phyloP scores from a whole-genome alignment of 1,284 basidiomycete species.

The Cryptococcus jaspeensis region DNA sequence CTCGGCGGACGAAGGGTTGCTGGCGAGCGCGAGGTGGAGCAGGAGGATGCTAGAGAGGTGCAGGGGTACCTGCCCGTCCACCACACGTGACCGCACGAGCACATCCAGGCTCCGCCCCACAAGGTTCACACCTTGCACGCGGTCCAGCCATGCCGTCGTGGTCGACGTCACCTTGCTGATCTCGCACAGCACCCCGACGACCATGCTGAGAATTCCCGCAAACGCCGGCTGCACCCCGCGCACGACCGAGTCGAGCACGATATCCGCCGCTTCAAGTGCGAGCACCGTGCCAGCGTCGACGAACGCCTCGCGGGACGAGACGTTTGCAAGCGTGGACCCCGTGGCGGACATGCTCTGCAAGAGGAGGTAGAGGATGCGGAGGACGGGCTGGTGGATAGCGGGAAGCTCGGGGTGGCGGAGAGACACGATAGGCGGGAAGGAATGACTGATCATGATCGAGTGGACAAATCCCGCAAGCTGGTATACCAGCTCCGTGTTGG shows the following conservation, averaged over 20 bases:
- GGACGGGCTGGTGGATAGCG: conserved; percentile 74
- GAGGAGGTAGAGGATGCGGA: conserved; percentile 78
- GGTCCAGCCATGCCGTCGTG: conserved; percentile 63
- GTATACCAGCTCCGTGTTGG: conserved; percentile 13
- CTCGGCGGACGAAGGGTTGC: conserved; percentile 73
- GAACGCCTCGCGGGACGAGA: conserved; percentile 22
- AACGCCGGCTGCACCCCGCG: conserved; percentile 17
- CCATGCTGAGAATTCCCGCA: conserved; percentile 33
- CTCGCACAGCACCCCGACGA: conserved; percentile 40
- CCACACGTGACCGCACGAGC: conserved; percentile 57
- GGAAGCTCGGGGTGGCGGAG: conserved; percentile 65
- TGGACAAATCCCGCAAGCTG: conserved; percentile 64
- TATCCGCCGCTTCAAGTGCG: conserved; percentile 40
- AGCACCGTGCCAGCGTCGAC: conserved; percentile 35
- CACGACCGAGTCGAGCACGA: conserved; percentile 34
- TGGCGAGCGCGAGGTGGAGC: conserved; percentile 83
- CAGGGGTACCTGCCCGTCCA: conserved; percentile 44
- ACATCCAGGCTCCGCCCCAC: conserved; percentile 74
- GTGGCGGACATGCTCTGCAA: conserved; percentile 51
- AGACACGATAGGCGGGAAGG: conserved; percentile 72
- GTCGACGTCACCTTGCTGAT: conserved; percentile 22
- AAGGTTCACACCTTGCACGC: conserved; percentile 77
- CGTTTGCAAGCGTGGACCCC: conserved; percentile 3
- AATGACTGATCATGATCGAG: conserved; percentile 67
- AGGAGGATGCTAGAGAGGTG: conserved; percentile 75